These are phyloP conservation scores for Populus tremula DNA, from an alignment of 345 rosid species.

Conservation along the genomic window DNA sequence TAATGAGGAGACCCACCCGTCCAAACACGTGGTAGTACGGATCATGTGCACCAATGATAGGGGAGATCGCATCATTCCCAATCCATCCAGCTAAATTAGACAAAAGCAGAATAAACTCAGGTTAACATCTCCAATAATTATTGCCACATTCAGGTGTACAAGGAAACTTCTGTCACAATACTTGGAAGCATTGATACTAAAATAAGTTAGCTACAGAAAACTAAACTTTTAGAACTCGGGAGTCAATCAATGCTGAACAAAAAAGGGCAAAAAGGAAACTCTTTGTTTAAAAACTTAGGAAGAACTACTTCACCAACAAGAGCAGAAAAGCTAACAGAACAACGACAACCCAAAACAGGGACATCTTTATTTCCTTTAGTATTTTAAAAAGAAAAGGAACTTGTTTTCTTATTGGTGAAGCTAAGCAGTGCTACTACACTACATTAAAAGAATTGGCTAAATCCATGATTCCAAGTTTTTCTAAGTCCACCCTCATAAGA, in stretches of 20 bases:
- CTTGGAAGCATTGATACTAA: neutral
- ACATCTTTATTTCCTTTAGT: too few species aligned
- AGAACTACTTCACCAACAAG: too few species aligned
- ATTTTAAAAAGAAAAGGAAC: too few species aligned
- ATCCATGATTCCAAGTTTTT: too few species aligned
- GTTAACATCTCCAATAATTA: neutral
- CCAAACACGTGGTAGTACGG: constrained; percentile 73
- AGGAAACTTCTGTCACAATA: neutral
- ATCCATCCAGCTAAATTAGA: constrained; percentile 85
- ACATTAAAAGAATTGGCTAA: too few species aligned
- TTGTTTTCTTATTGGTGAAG: too few species aligned
- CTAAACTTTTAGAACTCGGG: neutral
- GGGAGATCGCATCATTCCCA: constrained; percentile 83
- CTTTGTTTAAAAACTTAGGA: too few species aligned
- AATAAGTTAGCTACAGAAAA: neutral
- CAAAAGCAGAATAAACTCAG: constrained; percentile 5
- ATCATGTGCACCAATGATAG: constrained; percentile 83
- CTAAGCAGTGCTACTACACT: too few species aligned
- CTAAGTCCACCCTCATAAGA: too few species aligned
- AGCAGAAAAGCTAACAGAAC: too few species aligned
- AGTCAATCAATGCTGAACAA: neutral
- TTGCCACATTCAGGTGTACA: constrained; percentile 2
- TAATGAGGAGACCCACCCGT: constrained; percentile 53
- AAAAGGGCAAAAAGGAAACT: too few species aligned
- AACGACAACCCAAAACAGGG: too few species aligned